Conservation (phyloP, 2,329 filamentous ascomycete species). For the Microsporum audouinii region DNA sequence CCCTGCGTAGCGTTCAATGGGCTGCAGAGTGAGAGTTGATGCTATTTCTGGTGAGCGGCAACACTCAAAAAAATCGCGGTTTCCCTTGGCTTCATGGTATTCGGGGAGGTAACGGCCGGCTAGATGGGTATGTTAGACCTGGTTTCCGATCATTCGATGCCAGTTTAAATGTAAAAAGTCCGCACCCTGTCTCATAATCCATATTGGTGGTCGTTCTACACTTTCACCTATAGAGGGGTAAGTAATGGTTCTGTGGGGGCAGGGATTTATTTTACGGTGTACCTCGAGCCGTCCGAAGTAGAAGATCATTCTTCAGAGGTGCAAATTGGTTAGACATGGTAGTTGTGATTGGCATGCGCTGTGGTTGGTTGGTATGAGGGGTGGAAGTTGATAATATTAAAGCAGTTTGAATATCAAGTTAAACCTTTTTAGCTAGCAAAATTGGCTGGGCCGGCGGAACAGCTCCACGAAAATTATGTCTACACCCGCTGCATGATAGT, state of each 20-base stretch:
- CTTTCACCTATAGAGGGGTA: slow-evolving; percentile 53
- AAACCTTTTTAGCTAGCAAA: not conserved
- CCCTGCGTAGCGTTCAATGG: slow-evolving; percentile 79
- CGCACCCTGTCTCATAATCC: slow-evolving; percentile 98
- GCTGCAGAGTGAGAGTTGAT: slow-evolving; percentile 86
- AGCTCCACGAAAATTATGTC: not conserved
- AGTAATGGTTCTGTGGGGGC: not conserved
- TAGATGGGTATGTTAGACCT: slow-evolving; percentile 28
- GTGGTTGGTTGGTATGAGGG: not conserved
- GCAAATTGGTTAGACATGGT: slow-evolving; percentile 44
- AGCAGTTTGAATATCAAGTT: not conserved
- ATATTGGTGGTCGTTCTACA: slow-evolving; percentile 87
- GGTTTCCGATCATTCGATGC: not conserved
- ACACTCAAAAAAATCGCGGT: slow-evolving; percentile 92
- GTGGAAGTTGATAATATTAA: not conserved
- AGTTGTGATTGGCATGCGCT: not conserved
- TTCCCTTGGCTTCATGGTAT: slow-evolving; percentile 90
- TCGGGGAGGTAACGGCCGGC: slow-evolving; percentile 95
- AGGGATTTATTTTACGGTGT: slow-evolving; percentile 14
- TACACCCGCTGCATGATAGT: not conserved
- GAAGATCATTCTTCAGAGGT: slow-evolving; percentile 81
- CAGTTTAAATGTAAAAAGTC: slow-evolving; percentile 4
- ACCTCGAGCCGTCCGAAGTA: slow-evolving; percentile 86
- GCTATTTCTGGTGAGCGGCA: slow-evolving; percentile 88
- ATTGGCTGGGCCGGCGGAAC: not conserved